phyloP scores from a whole-genome alignment of 108 stramenopile species.

The Cyclotella choctawhatcheeana region DNA sequence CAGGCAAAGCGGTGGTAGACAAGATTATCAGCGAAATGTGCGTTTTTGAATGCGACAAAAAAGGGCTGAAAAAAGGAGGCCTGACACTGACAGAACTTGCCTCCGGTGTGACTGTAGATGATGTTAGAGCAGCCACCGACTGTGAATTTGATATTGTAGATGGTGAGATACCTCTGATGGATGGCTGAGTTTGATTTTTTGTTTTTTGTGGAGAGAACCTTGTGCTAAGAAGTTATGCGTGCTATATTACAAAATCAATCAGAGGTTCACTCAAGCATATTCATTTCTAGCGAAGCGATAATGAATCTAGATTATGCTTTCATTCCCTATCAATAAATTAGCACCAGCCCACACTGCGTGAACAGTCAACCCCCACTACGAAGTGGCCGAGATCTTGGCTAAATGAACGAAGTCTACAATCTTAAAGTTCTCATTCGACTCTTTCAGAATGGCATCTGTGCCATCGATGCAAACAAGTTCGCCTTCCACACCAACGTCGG shows the following conservation, averaged over 20 bases:
- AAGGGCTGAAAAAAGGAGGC: constrained; percentile 57
- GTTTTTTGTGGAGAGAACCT: neutral
- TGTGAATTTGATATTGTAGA: constrained; percentile 56
- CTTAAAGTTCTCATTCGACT: constrained; percentile 91
- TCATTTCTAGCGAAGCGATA: too few species aligned
- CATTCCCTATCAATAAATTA: too few species aligned
- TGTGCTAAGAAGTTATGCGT: neutral
- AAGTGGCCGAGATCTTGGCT: constrained; percentile 71
- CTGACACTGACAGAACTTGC: constrained; percentile 80
- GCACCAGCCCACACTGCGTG: too few species aligned
- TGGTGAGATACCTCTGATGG: constrained; percentile 51
- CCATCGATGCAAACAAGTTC: constrained; percentile 92
- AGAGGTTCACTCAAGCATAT: too few species aligned
- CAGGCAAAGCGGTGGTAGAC: constrained; percentile 89
- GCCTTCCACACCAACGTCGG: constrained; percentile 90
- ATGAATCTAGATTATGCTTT: too few species aligned
- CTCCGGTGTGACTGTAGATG: constrained; percentile 69
- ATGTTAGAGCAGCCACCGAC: constrained; percentile 67
- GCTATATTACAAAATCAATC: too few species aligned
- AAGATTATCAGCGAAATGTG: constrained; percentile 93
- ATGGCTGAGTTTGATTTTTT: constrained; percentile 8
- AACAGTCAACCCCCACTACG: neutral
- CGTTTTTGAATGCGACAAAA: constrained; percentile 86
- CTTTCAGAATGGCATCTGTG: constrained; percentile 91
- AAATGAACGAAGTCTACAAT: constrained; percentile 91